Base-by-base conservation (phyloP, 23 red algal genomes). In the Chondrus crispus region DNA sequence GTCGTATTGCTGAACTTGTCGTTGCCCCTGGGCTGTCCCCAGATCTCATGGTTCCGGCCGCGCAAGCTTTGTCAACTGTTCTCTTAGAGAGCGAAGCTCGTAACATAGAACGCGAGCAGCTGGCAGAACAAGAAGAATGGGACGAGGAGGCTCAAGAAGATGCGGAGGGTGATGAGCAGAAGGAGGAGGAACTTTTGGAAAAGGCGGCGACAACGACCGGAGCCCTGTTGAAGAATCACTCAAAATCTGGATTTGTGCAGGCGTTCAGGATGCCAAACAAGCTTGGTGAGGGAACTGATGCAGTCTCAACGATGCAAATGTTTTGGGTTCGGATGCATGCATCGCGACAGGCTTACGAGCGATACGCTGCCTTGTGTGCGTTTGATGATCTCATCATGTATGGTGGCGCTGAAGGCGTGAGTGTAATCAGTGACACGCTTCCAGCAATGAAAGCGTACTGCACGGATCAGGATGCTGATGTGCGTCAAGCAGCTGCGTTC, bases 401-500 rank as follows among this genome's bases (percentile, higher is more conserved):
- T 62, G 93, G 97, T 41, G 97, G 97, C 29, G 37, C 60, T 39
- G 88, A 81, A 26, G 97, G 97, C 2, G 35, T 87, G 19, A 44
- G 18, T 6, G 83, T 90, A 10, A 93, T 96, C 20, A 71, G 44
- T 11, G 78, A 70, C 38, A 77, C 93, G 18, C 62, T 98, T 24
- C 93, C 93, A 38, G 85, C 92, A 24, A 88, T 98, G 84, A 63
- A 62, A 40, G 72, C 66, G 5, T 98, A 96, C 53, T 60, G 75
- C 16, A 48, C 60, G 8, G 97, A 98, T 69, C 58, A 50, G 6
- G 88, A 96, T 44, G 29, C 93, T 43, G 85, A 93, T 7, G 91
- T 98, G 36, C 84, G 92, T 10, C 93, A 95, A 60, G 94, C 97
- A 2, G 97, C 97, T 40, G 74, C 84, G 24, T 98, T 91, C 80